Conservation (phyloP, 2,329 filamentous ascomycete species). For the Calycina herbarum region DNA sequence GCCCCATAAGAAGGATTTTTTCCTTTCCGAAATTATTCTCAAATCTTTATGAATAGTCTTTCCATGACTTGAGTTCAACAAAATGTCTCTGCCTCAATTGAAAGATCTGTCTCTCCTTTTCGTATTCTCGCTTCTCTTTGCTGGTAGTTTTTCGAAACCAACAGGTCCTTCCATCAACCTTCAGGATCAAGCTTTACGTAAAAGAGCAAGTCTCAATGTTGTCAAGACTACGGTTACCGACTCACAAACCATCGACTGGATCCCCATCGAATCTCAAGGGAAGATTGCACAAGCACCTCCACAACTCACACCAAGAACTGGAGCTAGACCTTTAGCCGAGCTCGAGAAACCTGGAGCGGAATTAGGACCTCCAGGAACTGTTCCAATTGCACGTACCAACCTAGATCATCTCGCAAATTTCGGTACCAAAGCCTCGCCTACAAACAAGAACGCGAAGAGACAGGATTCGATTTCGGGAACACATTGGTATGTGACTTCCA, state of each 20-base stretch:
- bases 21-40: neutral
- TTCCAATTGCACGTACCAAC: constrained; percentile 19
- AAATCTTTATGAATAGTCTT: neutral
- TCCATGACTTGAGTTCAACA: neutral
- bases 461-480: constrained; percentile 10
- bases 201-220: constrained; percentile 13
- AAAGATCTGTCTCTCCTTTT: neutral
- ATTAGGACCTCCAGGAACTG: constrained; percentile 20
- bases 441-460: constrained; percentile 3
- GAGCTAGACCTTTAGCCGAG: constrained; percentile 10
- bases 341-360: constrained; percentile 14
- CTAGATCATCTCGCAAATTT: neutral
- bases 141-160: neutral
- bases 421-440: neutral
- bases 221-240: constrained; percentile 19
- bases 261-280: constrained; percentile 20
- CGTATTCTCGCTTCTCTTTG: neutral
- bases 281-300: constrained; percentile 20
- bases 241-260: constrained; percentile 22
- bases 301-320: constrained; percentile 5
- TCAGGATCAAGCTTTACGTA: constrained; percentile 10
- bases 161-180: constrained; percentile 1
- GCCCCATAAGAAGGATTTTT: neutral
- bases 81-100: neutral
- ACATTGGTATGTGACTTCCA: constrained; percentile 20